These are phyloP conservation scores for Poronia punctata DNA, from an alignment of 495 filamentous ascomycete species.

Conservation along the genomic window DNA sequence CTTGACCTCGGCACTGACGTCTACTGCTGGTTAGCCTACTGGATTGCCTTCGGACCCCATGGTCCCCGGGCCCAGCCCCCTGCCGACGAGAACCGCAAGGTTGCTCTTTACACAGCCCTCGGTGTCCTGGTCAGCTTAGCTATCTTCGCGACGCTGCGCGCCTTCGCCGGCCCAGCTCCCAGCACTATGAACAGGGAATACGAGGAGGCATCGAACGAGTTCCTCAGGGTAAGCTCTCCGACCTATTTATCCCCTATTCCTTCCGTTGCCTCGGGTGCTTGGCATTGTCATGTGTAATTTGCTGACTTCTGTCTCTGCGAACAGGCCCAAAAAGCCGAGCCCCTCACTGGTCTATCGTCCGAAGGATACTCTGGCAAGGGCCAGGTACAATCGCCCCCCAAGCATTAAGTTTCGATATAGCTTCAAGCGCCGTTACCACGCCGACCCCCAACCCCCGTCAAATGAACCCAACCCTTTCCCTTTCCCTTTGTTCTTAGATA, in stretches of 20 bases:
- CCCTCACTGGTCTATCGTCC: constrained; percentile 77
- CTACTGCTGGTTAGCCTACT: constrained; percentile 68
- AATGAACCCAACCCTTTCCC: constrained; percentile 6
- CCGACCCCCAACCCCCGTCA: neutral
- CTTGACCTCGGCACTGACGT: constrained; percentile 18
- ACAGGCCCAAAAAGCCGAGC: constrained; percentile 79
- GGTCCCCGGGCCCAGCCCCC: constrained; percentile 77
- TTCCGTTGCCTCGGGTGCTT: neutral
- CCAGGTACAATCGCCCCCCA: constrained; percentile 64
- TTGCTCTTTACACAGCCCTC: constrained; percentile 61
- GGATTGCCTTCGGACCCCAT: constrained; percentile 94
- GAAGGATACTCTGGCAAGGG: constrained; percentile 76
- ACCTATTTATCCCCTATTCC: neutral
- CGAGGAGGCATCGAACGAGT: constrained; percentile 88
- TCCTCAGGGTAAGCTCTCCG: constrained; percentile 58
- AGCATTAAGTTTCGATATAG: constrained; percentile 21
- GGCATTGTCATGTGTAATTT: too few relatives aligned
- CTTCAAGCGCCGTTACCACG: constrained; percentile 1
- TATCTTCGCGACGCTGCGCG: constrained; percentile 58
- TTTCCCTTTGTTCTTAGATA: constrained; percentile 38
- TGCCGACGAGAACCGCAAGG: constrained; percentile 71
- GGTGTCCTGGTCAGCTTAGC: constrained; percentile 53
- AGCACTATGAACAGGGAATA: constrained; percentile 91
- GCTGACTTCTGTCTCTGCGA: constrained; percentile 14
- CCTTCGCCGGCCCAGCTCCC: constrained; percentile 61